Evolutionary conservation across 1,284 basidiomycete genomes (phyloP).

Genomic region (Ganoderma sinense): DNA sequence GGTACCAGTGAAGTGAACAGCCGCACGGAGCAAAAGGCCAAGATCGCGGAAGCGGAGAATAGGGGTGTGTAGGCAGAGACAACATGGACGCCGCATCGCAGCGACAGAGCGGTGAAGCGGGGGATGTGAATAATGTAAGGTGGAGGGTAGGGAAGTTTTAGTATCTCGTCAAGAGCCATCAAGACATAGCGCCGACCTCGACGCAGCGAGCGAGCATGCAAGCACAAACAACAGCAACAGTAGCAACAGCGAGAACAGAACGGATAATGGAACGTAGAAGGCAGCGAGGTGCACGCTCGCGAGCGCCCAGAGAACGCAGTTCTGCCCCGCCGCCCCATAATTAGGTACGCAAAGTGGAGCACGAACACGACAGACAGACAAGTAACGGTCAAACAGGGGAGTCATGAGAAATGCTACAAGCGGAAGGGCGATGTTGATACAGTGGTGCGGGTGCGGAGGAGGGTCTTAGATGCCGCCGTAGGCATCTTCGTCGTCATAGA

Average conservation of each 20-base stretch:
- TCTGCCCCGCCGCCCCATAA: conserved; percentile 36
- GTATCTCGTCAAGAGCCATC: conserved; percentile 26
- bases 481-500: conserved; percentile 68
- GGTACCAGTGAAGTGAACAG: conserved; percentile 6
- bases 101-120: background rate
- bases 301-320: conserved; percentile 39
- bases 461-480: conserved; percentile 64
- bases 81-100: background rate
- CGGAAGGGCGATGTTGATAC: conserved; percentile 25
- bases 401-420: conserved; percentile 24
- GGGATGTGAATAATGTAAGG: background rate
- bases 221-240: background rate
- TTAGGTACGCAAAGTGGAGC: conserved; percentile 21
- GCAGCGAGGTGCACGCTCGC: conserved; percentile 31
- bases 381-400: conserved; percentile 7
- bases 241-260: conserved; percentile 1
- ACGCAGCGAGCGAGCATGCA: conserved; percentile 9
- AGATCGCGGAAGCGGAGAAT: background rate
- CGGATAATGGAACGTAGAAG: conserved; percentile 13
- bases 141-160: background rate
- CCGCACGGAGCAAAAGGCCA: background rate
- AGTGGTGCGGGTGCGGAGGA: background rate
- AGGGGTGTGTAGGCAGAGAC: background rate
- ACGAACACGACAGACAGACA: conserved; percentile 13
- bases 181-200: conserved; percentile 5